These are phyloP conservation scores for Beauveria brongniartii DNA, from an alignment of 2,329 filamentous ascomycete genomes.

Conservation along the genomic window DNA sequence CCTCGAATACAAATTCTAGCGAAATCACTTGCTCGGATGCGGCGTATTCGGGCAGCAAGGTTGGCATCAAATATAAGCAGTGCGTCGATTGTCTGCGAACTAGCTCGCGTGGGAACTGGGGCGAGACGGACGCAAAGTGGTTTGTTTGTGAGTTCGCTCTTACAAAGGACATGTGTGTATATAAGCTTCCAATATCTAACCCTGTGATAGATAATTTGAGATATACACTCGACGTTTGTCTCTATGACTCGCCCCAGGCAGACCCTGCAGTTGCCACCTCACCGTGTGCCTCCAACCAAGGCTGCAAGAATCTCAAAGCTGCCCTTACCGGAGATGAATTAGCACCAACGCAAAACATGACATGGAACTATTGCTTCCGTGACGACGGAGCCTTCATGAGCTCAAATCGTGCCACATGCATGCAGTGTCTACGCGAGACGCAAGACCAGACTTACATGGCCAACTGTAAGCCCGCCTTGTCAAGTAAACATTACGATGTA, in stretches of 20 bases:
- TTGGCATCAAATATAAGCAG: slow-evolving; percentile 37
- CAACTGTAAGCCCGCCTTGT: slow-evolving; percentile 35
- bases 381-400: slow-evolving; percentile 26
- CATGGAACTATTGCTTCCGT: slow-evolving; percentile 35
- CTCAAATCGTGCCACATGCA: slow-evolving; percentile 27
- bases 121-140: slow-evolving; percentile 36
- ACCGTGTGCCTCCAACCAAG: slow-evolving; percentile 34
- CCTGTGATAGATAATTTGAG: slow-evolving; percentile 38
- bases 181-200: slow-evolving; percentile 14
- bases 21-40: slow-evolving; percentile 40
- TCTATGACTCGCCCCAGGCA: slow-evolving; percentile 30
- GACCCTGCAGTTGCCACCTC: slow-evolving; percentile 26
- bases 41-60: slow-evolving; percentile 28
- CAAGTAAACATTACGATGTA: neutral
- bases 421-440: slow-evolving; percentile 35
- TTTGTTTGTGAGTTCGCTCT: slow-evolving; percentile 35
- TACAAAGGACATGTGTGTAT: neutral
- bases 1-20: slow-evolving; percentile 34
- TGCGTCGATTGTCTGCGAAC: slow-evolving; percentile 40
- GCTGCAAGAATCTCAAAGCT: slow-evolving; percentile 31
- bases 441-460: slow-evolving; percentile 34
- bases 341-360: slow-evolving; percentile 16
- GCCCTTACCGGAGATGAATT: slow-evolving; percentile 29
- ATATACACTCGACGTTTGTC: slow-evolving; percentile 39
- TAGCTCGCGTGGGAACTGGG: slow-evolving; percentile 28